Base-by-base conservation (phyloP, 2,329 filamentous ascomycete species). In the Paecilomyces dactylethromorphus region DNA sequence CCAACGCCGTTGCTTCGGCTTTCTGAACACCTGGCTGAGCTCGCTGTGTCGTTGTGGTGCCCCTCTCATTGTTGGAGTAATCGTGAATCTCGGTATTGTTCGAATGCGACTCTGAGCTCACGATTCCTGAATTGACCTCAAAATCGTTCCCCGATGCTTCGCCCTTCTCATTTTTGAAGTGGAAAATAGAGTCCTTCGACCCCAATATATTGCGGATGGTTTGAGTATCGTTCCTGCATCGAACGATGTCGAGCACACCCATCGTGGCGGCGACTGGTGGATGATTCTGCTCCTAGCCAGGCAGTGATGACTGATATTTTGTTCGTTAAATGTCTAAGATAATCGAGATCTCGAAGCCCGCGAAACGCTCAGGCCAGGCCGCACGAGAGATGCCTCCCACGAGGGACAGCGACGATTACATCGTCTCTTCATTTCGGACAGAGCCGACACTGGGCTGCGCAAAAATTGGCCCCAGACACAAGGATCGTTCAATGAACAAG, bases 1-100 rank as follows among this genome's bases (percentile, higher is more conserved):
- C 73, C 50, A 77, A 65, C 12, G 76, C 73, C 5, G 74, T 72
- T 13, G 76, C 76, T 63, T 79, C 76, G 1, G 76, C 73, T 60
- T 77, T 74, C 53, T 73, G 66, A 24, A 74, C 72, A 60, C 71
- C 71, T 21, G 58, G 57, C 54, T 66, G 66, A 31, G 63, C 64
- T 18, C n/a, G n/a, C 58, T 62, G 52, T n/a, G 56, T 35, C 31
- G 63, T 64, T 8, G 39, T 45, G 2, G 15, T 2, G 10, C 15
- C 39, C 15, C 15, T 45, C n/a, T 45, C 39, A 45, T 18, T n/a
- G n/a, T 45, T 18, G 39, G 39, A 45, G 18, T 45, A 7, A 10
- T 18, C 6, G 15, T 45, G n/a, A 18, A 45, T 45, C 39, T 45
- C 39, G 1, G 39, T 45, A 18, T 45, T 45, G 21, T 45, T 45